phyloP scores from a whole-genome alignment of 202 grass and related monocot species.

The Cymbopogon flexuosus region DNA sequence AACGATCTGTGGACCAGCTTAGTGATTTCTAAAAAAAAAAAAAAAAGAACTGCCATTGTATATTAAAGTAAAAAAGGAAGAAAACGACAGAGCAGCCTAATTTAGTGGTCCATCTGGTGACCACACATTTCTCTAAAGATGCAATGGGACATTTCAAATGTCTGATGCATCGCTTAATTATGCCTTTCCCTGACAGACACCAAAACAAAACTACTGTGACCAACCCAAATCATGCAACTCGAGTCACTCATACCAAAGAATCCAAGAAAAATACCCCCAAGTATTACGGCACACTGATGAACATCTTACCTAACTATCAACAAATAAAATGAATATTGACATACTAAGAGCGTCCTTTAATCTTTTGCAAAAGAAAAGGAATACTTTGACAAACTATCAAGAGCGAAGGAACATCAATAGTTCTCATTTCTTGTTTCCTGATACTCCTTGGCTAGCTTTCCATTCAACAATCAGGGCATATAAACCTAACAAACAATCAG shows the following conservation, averaged over 20 bases:
- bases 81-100: background rate
- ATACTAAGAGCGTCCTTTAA: background rate
- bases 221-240: background rate
- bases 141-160: background rate
- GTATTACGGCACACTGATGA: background rate
- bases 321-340: background rate
- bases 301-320: constrained; percentile 10
- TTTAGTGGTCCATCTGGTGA: background rate
- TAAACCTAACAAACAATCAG: background rate
- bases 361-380: constrained; percentile 11
- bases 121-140: background rate
- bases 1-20: background rate
- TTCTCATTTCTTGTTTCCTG: background rate
- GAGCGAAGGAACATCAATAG: background rate
- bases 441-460: background rate
- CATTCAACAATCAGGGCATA: background rate
- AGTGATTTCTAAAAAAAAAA: background rate
- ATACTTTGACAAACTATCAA: background rate
- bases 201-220: background rate
- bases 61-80: background rate
- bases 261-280: background rate
- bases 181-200: background rate
- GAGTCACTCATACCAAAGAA: background rate
- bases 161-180: background rate
- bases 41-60: background rate